A percentile compares a stretch with the other conserved stretches of the same genome.
phyloP scores from a whole-genome alignment of 1,284 basidiomycete genomes.

The Omphalotus olearius region DNA sequence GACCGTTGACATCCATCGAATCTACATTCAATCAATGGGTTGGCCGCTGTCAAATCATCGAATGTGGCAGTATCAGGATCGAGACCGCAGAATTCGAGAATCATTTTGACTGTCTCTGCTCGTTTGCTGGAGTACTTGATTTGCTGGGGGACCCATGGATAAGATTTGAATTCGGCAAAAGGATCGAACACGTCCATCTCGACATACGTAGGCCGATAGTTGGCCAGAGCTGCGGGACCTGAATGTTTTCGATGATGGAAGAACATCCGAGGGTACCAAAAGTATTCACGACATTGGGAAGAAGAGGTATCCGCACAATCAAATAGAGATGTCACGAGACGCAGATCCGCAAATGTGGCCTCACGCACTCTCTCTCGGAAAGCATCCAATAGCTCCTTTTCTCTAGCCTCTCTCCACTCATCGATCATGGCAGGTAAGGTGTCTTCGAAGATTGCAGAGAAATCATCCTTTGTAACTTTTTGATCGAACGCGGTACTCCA shows the following conservation, averaged over 20 bases:
- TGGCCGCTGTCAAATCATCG: not conserved
- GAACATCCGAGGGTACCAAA: slow-evolving; percentile 6
- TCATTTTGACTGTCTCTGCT: not conserved
- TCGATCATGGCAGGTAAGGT: not conserved
- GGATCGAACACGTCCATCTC: not conserved
- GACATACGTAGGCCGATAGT: not conserved
- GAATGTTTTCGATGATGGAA: not conserved
- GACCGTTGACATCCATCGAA: not conserved
- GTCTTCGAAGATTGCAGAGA: not conserved
- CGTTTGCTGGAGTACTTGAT: not conserved
- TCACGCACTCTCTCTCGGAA: not conserved
- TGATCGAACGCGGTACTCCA: not conserved
- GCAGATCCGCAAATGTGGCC: not conserved
- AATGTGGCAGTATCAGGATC: slow-evolving; percentile 1
- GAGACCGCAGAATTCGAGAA: slow-evolving; percentile 3
- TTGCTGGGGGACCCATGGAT: not conserved
- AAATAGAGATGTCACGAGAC: slow-evolving; percentile 1
- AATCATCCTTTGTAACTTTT: not conserved
- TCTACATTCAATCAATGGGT: slow-evolving; percentile 3
- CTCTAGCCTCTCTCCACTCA: not conserved
- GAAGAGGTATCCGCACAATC: not conserved
- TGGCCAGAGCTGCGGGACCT: not conserved
- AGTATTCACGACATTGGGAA: not conserved
- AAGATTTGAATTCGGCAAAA: no score
- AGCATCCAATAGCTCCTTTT: not conserved